Conservation (phyloP, 2,329 filamentous ascomycete species). For the Colletotrichum navitas region DNA sequence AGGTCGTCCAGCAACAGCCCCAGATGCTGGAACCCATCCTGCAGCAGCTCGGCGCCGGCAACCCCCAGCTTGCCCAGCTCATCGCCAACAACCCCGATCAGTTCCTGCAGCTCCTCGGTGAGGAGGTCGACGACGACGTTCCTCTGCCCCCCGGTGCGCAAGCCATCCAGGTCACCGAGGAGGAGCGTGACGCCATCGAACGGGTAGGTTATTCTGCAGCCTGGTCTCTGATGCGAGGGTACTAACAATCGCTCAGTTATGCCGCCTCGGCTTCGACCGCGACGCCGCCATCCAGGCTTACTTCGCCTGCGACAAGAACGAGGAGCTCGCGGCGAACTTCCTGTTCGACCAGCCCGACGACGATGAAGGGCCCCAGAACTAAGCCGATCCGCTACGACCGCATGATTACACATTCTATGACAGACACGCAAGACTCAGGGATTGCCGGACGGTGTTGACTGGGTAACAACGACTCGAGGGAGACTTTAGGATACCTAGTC, state of each 20-base stretch:
- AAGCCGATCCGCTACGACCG: conserved; percentile 45
- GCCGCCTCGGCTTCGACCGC: conserved; percentile 90
- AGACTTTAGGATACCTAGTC: conserved; percentile 22
- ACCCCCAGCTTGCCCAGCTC: conserved; percentile 92
- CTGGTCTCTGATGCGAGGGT: conserved; percentile 18
- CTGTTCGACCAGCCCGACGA: conserved; percentile 97
- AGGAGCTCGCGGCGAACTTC: conserved; percentile 98
- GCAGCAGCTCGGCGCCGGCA: conserved; percentile 94
- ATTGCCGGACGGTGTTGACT: conserved; percentile 38
- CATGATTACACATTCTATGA: conserved; percentile 39
- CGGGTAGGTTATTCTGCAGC: conserved; percentile 70
- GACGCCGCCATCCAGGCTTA: conserved; percentile 97
- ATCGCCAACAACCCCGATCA: conserved; percentile 94
- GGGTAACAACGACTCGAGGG: conserved; percentile 20
- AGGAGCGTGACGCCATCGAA: conserved; percentile 97
- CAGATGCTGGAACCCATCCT: conserved; percentile 99
- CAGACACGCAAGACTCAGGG: conserved; percentile 38
- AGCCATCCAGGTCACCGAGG: conserved; percentile 91
- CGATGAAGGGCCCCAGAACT: conserved; percentile 68
- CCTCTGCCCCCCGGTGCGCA: conserved; percentile 89
- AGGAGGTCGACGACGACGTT: conserved; percentile 87
- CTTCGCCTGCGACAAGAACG: conserved; percentile 99
- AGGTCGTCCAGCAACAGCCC: conserved; percentile 96
- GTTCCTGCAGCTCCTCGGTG: conserved; percentile 89
- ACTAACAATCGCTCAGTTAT: conserved; percentile 70